A percentile compares a stretch with the other conserved stretches of the same genome.
phyloP scores from a whole-genome alignment of 2,329 filamentous ascomycete genomes.

The Calonectria hongkongensis region DNA sequence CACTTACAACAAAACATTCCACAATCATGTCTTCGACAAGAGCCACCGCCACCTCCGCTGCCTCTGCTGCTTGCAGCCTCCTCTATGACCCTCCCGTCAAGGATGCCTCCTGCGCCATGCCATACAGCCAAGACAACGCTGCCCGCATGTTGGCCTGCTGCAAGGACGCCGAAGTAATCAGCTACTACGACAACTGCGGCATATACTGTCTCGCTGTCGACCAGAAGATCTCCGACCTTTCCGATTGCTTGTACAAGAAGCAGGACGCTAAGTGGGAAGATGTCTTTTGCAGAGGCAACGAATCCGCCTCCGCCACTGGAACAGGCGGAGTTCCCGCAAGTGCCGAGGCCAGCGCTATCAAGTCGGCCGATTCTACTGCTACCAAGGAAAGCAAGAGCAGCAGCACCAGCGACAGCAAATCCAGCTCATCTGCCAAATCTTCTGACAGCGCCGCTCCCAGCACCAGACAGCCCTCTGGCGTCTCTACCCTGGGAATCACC shows the following conservation, averaged over 20 bases:
- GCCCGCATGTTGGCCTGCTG: slow-evolving; percentile 68
- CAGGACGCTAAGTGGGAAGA: slow-evolving; percentile 60
- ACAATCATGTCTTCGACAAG: slow-evolving; percentile 47
- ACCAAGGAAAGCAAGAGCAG: slow-evolving; percentile 25
- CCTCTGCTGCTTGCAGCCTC: slow-evolving; percentile 32
- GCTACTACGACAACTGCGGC: slow-evolving; percentile 69
- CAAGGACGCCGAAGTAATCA: slow-evolving; percentile 63
- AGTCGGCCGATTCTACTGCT: slow-evolving; percentile 33
- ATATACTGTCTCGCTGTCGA: slow-evolving; percentile 67
- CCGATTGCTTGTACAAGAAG: slow-evolving; percentile 60
- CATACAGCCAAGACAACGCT: slow-evolving; percentile 62
- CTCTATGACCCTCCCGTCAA: slow-evolving; percentile 65
- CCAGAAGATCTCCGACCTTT: slow-evolving; percentile 57
- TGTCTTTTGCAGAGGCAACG: slow-evolving; percentile 66
- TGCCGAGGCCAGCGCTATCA: slow-evolving; percentile 58
- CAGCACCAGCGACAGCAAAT: slow-evolving; percentile 28
- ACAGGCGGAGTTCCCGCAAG: slow-evolving; percentile 51
- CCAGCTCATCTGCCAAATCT: slow-evolving; percentile 37
- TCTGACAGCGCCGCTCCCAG: slow-evolving; percentile 47
- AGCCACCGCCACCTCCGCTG: slow-evolving; percentile 39
- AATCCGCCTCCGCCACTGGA: slow-evolving; percentile 61
- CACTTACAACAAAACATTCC: slow-evolving; percentile 35
- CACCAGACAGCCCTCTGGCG: slow-evolving; percentile 44
- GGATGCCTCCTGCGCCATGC: slow-evolving; percentile 67
- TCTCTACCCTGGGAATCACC: slow-evolving; percentile 58